Percentiles rank a stretch among this genome's conserved stretches.
Conservation (phyloP, 179 eudicot genomes). For the Silene vulgaris region DNA sequence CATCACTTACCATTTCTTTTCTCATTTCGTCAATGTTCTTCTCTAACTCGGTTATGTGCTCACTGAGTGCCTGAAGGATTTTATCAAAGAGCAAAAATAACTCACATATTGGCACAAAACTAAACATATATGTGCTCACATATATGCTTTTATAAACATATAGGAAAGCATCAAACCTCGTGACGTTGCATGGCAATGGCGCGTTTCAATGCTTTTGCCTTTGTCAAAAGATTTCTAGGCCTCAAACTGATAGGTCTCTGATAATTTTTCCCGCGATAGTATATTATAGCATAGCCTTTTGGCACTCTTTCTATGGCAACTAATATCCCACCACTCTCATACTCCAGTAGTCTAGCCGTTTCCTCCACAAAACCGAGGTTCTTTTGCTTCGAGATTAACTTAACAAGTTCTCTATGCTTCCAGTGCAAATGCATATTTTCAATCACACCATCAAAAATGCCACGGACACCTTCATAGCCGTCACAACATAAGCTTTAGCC, state of each 20-base stretch:
- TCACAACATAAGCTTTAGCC: slow-evolving; percentile 12
- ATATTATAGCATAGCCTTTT: slow-evolving; percentile 86
- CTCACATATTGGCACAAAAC: not conserved
- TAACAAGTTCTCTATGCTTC: slow-evolving; percentile 98
- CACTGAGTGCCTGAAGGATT: slow-evolving; percentile 69
- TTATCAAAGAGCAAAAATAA: not conserved
- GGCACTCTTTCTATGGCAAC: slow-evolving; percentile 82
- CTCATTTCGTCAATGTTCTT: slow-evolving; percentile 60
- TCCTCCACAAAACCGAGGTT: slow-evolving; percentile 78
- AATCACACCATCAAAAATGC: slow-evolving; percentile 95
- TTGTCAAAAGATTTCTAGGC: slow-evolving; percentile 86
- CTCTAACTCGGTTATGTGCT: slow-evolving; percentile 85
- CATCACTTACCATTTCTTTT: slow-evolving; percentile 58
- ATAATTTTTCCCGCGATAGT: slow-evolving; percentile 96
- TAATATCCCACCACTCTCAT: slow-evolving; percentile 90
- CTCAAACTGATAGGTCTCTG: slow-evolving; percentile 77
- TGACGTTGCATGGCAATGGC: slow-evolving; percentile 90
- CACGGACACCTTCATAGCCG: slow-evolving; percentile 70
- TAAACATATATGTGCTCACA: too few relatives aligned
- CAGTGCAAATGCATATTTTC: slow-evolving; percentile 99
- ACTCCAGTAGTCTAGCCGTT: slow-evolving; percentile 81
- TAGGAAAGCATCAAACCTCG: slow-evolving; percentile 47
- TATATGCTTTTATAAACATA: too few relatives aligned
- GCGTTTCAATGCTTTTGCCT: slow-evolving; percentile 88
- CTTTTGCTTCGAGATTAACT: slow-evolving; percentile 87